Base-by-base conservation (phyloP, 1,139 yeast species). In the Suhomyces chickasaworum region DNA sequence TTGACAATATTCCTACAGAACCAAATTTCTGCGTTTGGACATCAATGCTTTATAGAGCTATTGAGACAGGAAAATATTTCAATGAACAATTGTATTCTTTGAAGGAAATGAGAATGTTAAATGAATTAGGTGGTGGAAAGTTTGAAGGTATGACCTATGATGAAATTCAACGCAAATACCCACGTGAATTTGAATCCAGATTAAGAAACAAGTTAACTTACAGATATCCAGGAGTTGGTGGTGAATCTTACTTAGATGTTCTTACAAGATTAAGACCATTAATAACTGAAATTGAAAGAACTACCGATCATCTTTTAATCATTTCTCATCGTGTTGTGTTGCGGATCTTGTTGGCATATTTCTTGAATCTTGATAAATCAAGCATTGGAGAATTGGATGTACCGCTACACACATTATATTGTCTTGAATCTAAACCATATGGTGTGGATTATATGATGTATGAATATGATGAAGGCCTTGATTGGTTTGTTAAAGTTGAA, bases 181-280 rank as follows among this genome's bases (percentile, higher is more conserved):
- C 97, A 0, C 80, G 77, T 37, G 98, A 93, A 64, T 91, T 86
- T 59, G 82, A 80, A 39, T 79, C 90, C 17, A 78, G 97, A 50
- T 70, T 89, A 54, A 73, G 76, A 38, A 86, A 89, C 64, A 91
- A 91, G 66, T 75, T 91, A 57, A 73, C 84, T 22, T 91, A 90
- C 66, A 73, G 98, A 54, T 91, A 90, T 61, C 98, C 98, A 2
- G 98, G 98, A 9, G 88, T 89, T 44, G 97, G 97, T n/a, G 98
- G 98, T 29, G 98, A 91, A 67, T 87, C 96, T 0, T 91, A 91
- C 58, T 70, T 91, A 56, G 99, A 93, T 66, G 99, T 91, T 4
- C 86, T 93, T 58, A 89, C 91, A 53, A 77, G 99, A 50, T 74
- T 93, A 49, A 76, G 96, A 48, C 96, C 98, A 1, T 81, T 93